These are phyloP conservation scores for Gonapodya prolifera DNA, from an alignment of 192 early-diverging fungal genomes.

Conservation along the genomic window DNA sequence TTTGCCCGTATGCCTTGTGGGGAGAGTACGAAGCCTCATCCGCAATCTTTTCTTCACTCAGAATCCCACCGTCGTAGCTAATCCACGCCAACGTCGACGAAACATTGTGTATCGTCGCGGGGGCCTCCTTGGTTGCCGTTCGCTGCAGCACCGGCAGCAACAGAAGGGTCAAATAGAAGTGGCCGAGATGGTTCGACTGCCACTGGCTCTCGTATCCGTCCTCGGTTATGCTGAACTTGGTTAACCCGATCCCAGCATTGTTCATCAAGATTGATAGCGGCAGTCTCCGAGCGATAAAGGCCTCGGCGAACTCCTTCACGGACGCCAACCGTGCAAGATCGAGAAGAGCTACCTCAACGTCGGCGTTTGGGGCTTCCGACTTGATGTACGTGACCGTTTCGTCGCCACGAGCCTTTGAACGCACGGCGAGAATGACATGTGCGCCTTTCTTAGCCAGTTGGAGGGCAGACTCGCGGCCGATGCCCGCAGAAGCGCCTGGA, in stretches of 20 bases:
- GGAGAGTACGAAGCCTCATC: not conserved
- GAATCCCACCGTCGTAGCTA: not conserved
- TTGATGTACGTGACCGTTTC: not conserved
- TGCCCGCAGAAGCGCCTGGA: not conserved
- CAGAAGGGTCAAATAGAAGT: constrained; percentile 14
- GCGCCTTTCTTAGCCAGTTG: not conserved
- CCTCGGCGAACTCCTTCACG: not conserved
- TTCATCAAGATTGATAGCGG: not conserved
- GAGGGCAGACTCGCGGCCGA: not conserved
- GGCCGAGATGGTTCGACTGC: constrained; percentile 18
- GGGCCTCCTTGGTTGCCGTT: not conserved
- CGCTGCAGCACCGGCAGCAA: constrained; percentile 13
- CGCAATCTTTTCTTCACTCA: not conserved
- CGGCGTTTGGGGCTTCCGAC: not conserved
- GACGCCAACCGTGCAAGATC: not conserved
- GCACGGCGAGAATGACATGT: not conserved
- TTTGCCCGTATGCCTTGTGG: not conserved
- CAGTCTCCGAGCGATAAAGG: not conserved
- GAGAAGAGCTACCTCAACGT: not conserved
- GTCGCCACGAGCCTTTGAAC: not conserved
- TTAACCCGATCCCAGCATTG: not conserved
- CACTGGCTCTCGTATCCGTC: constrained; percentile 15
- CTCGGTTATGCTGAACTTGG: constrained; percentile 1
- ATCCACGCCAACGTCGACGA: constrained; percentile 3
- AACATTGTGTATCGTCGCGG: constrained; percentile 16